Percentiles rank a stretch among this genome's conserved stretches.
phyloP scores from a whole-genome alignment of 2,329 filamentous ascomycete genomes.

The Coccinonectria pachysandricola region DNA sequence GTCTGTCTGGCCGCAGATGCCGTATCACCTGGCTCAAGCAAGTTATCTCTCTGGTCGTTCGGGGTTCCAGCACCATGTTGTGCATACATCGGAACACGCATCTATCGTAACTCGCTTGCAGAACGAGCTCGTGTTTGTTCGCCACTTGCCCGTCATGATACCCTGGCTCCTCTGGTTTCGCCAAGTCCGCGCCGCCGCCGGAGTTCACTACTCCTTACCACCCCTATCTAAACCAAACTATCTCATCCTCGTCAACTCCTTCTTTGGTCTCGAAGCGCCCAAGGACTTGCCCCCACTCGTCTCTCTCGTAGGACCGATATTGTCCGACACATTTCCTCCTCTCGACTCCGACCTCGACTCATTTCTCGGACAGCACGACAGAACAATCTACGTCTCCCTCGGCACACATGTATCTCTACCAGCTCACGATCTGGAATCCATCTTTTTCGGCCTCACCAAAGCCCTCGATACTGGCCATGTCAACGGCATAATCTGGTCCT shows the following conservation, averaged over 20 bases:
- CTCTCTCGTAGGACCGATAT: conserved; percentile 29
- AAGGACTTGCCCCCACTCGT: conserved; percentile 31
- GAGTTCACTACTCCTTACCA: conserved; percentile 22
- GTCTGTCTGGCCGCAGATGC: conserved; percentile 32
- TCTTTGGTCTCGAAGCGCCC: conserved; percentile 31
- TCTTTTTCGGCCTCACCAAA: conserved; percentile 22
- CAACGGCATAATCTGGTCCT: conserved; percentile 31
- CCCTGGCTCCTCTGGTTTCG: conserved; percentile 20
- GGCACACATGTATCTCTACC: conserved; percentile 30
- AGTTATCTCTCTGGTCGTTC: conserved; percentile 32
- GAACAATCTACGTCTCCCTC: conserved; percentile 30
- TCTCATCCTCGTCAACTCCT: conserved; percentile 33
- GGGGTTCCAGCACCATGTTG: conserved; percentile 28
- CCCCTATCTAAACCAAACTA: conserved; percentile 27
- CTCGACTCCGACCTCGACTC: conserved; percentile 15
- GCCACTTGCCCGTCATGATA: conserved; percentile 20
- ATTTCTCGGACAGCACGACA: conserved; percentile 23
- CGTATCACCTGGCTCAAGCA: conserved; percentile 25
- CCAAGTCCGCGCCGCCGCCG: conserved; percentile 23
- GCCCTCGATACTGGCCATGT: conserved; percentile 18
- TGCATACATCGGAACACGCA: conserved; percentile 28
- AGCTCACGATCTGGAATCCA: conserved; percentile 18
- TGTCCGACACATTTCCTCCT: conserved; percentile 24
- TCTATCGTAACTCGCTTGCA: conserved; percentile 26
- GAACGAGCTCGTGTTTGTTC: conserved; percentile 24